A percentile compares a stretch with the other conserved stretches of the same genome.
These are phyloP conservation scores for Hyparrhenia diplandra DNA, from an alignment of 176 grass and related monocot genomes.

Conservation along the genomic window DNA sequence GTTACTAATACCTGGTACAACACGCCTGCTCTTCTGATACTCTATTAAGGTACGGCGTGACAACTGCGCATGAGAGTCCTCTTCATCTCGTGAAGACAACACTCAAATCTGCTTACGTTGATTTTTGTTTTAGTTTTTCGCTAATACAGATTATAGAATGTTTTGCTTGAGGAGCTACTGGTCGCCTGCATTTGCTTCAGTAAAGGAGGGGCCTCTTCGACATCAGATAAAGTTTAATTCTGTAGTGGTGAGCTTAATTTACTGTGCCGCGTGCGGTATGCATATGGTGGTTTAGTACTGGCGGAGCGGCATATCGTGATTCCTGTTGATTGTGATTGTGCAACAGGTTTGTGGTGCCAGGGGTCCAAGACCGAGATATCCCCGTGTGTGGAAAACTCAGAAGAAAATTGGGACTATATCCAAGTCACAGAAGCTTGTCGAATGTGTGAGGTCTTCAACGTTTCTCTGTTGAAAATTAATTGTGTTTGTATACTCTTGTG, in stretches of 20 bases:
- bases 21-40: background rate
- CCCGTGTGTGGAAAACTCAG: conserved; percentile 76
- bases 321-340: background rate
- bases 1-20: background rate
- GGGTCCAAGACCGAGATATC: conserved; percentile 81
- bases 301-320: background rate
- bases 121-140: background rate
- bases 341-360: conserved; percentile 71
- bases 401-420: conserved; percentile 56
- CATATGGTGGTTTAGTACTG: background rate
- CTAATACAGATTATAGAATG: conserved; percentile 11
- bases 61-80: background rate
- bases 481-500: too few species aligned
- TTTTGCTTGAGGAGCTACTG: conserved; percentile 37
- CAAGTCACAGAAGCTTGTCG: too few species aligned
- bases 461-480: too few species aligned
- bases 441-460: too few species aligned
- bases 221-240: conserved; percentile 32
- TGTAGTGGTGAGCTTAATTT: conserved; percentile 40
- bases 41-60: background rate
- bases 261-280: background rate
- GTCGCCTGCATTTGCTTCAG: conserved; percentile 4
- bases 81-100: background rate
- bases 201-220: background rate
- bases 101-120: background rate